phyloP scores from a whole-genome alignment of 2,329 filamentous ascomycete genomes.

The Cladosporium sp. region DNA sequence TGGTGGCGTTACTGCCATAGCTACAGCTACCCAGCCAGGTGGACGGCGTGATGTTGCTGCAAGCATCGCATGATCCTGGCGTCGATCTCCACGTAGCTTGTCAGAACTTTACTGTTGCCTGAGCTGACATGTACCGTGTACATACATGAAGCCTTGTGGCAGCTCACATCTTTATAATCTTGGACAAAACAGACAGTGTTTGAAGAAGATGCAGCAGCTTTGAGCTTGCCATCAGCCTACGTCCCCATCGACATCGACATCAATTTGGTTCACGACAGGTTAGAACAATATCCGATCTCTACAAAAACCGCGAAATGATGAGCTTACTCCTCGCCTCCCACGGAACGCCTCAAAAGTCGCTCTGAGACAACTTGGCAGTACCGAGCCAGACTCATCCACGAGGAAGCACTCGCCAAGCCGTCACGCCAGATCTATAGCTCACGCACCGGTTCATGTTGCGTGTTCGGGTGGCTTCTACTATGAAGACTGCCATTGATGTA shows the following conservation, averaged over 20 bases:
- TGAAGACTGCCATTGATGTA: neutral
- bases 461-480: neutral
- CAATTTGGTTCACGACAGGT: neutral
- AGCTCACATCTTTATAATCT: neutral
- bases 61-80: slow-evolving; percentile 2
- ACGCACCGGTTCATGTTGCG: neutral
- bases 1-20: neutral
- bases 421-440: slow-evolving; percentile 5
- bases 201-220: neutral
- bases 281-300: neutral
- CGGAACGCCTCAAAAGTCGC: neutral
- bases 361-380: neutral
- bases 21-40: neutral
- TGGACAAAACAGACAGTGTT: neutral
- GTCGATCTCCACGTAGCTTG: neutral
- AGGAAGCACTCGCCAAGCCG: neutral
- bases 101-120: neutral
- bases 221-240: neutral
- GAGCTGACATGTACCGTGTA: neutral
- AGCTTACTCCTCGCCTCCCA: neutral
- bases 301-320: neutral
- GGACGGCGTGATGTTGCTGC: neutral
- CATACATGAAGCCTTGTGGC: neutral
- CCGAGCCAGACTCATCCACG: neutral
- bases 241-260: neutral